phyloP scores from a whole-genome alignment of 129 eudicot species.

The Flaveria robusta region DNA sequence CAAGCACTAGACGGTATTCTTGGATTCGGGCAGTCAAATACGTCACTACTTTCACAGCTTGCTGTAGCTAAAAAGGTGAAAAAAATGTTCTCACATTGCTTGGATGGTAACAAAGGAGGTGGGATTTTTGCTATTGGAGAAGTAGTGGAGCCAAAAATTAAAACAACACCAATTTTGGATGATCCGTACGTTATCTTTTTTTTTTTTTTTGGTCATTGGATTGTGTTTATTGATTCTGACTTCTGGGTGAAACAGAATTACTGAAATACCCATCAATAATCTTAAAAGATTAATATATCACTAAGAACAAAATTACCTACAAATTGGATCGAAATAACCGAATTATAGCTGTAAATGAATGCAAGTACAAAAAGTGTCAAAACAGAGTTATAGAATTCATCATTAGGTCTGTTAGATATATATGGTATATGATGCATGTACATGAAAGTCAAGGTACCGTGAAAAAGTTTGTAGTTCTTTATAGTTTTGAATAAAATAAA shows the following conservation, averaged over 20 bases:
- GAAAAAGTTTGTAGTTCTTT: not conserved
- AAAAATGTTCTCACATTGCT: constrained; percentile 52
- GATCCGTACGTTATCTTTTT: constrained; percentile 37
- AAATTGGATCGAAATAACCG: not conserved
- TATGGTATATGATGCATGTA: not conserved
- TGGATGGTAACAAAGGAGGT: constrained; percentile 50
- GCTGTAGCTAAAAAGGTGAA: constrained; percentile 39
- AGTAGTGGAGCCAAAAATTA: constrained; percentile 44
- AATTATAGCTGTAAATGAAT: not conserved
- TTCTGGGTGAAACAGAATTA: not conserved
- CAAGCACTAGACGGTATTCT: constrained; percentile 52
- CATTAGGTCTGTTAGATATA: not conserved
- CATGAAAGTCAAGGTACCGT: not conserved
- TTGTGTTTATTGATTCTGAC: not conserved
- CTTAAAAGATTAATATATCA: not conserved
- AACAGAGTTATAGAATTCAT: not conserved
- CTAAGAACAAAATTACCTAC: not conserved
- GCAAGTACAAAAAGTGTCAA: not conserved
- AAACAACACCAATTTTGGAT: constrained; percentile 48
- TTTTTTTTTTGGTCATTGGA: not conserved
- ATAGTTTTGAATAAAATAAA: not conserved
- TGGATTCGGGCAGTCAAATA: constrained; percentile 53
- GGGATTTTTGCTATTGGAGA: constrained; percentile 61
- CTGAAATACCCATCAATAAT: not conserved
- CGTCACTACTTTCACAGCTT: constrained; percentile 53